Percentiles rank a stretch among this genome's conserved stretches.
phyloP scores from a whole-genome alignment of 192 early-diverging fungal species.

The Radiomyces spectabilis region DNA sequence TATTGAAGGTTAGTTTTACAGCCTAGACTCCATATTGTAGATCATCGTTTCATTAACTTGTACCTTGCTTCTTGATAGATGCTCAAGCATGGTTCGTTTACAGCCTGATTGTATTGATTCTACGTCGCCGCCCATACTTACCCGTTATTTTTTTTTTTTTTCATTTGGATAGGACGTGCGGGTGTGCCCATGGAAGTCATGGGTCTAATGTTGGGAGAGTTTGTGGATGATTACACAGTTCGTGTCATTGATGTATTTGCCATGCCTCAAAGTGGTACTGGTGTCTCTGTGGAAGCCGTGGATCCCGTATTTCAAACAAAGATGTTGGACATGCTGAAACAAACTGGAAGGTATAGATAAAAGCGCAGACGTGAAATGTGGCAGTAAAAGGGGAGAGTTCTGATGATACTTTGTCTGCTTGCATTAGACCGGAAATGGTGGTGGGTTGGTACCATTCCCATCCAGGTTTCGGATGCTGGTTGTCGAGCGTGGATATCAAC shows the following conservation, averaged over 20 bases:
- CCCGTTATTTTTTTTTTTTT: not conserved
- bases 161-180: constrained; percentile 63
- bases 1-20: constrained; percentile 81
- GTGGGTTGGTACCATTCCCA: constrained; percentile 99
- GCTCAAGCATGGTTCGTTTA: too few relatives aligned
- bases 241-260: constrained; percentile 99
- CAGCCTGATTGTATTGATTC: too few relatives aligned
- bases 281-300: constrained; percentile 98
- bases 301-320: constrained; percentile 99
- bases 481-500: constrained; percentile 98
- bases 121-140: too few relatives aligned
- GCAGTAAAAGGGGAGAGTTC: too few relatives aligned
- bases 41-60: too few relatives aligned
- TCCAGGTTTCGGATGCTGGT: constrained; percentile 99
- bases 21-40: too few relatives aligned
- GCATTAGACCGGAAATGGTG: constrained; percentile 86
- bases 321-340: constrained; percentile 99
- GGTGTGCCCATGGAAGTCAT: constrained; percentile 99
- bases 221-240: constrained; percentile 99
- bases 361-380: too few relatives aligned
- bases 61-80: too few relatives aligned
- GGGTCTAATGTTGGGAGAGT: constrained; percentile 99
- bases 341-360: constrained; percentile 85
- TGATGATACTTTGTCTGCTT: not conserved
- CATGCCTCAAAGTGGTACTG: constrained; percentile 99